These are phyloP conservation scores for Dissophora globulifera DNA, from an alignment of 192 early-diverging fungal species.

Conservation along the genomic window DNA sequence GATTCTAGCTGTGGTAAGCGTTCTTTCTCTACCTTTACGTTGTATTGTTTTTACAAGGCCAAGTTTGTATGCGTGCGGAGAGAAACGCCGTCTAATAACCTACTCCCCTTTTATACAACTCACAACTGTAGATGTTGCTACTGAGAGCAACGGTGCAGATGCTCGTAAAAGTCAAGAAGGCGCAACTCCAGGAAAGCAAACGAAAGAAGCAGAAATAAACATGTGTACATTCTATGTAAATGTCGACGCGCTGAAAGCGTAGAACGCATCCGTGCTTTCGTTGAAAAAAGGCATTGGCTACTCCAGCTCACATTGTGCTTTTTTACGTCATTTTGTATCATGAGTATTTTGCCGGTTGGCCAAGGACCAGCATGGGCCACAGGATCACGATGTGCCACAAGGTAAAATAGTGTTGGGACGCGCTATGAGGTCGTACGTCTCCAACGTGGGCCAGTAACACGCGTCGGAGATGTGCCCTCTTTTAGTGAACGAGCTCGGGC, in stretches of 20 bases:
- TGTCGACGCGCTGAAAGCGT: too few relatives aligned
- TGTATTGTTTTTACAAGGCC: too few relatives aligned
- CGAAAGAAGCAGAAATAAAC: slow-evolving; percentile 39
- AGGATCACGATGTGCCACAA: slow-evolving; percentile 2
- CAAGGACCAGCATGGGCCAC: too few relatives aligned
- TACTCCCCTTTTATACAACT: background rate
- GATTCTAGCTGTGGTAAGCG: slow-evolving; percentile 49
- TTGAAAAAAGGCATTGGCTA: too few relatives aligned
- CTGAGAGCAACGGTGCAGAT: slow-evolving; percentile 41
- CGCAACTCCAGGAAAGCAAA: slow-evolving; percentile 38
- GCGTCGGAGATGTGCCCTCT: background rate
- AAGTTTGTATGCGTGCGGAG: too few relatives aligned
- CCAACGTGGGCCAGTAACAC: background rate
- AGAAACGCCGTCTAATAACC: too few relatives aligned
- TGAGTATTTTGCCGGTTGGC: too few relatives aligned
- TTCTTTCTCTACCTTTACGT: too few relatives aligned
- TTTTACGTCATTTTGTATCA: too few relatives aligned
- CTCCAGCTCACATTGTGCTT: too few relatives aligned
- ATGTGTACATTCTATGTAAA: too few relatives aligned
- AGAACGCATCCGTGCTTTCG: too few relatives aligned
- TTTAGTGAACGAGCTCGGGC: background rate
- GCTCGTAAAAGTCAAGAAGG: slow-evolving; percentile 54
- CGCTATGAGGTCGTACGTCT: background rate
- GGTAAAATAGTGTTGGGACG: background rate
- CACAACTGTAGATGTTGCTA: slow-evolving; percentile 41